Base-by-base conservation (phyloP, 768 basidiomycete genomes). In the Mycena vulgaris region DNA sequence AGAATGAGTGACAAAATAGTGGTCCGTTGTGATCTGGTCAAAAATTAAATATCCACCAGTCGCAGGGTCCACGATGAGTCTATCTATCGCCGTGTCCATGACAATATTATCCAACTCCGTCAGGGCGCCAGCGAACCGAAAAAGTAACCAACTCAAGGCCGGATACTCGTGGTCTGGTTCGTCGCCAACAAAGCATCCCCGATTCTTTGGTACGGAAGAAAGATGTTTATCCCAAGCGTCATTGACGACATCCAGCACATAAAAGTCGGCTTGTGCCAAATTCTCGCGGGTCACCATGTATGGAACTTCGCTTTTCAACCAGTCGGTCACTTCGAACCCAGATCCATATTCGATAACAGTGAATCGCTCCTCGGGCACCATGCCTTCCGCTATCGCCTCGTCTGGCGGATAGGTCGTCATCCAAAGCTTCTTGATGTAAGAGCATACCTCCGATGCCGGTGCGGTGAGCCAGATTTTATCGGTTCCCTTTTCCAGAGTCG, bases 131-230 rank as follows among this genome's bases (percentile, higher is more conserved):
- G 69, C 64, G 11, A 61, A 55, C 30, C 58, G 27, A 9, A 61
- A 35, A 1, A 52, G 42, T 16, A 70, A 27, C 69, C 69, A 70
- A 28, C 30, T 55, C 11, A 70, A 45, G 0, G 69, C 69, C 1
- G 69, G 58, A 37, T 70, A 66, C 31, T 70, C 69, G 21, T 60
- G 40, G 19, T 70, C 56, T 0, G 63, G 63, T 23, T 58, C 56
- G 1, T 37, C 45, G 0, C 52, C 52, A 10, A 0, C 5, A 35
- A 69, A 27, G 14, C 47, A 37, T 8, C 56, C 35, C 0, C 33
- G n/a, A 10, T n/a, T 47, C n/a, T 11, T 27, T 35, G 0, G 52
- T 48, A 28, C n/a, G n/a, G 39, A n/a, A 2, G 60, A n/a, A 3
- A 57, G 6, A 21, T 63, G 45, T 14, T 23, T 25, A 30, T 57